These are phyloP conservation scores for Massariosphaeria phaeospora DNA, from an alignment of 495 filamentous ascomycete genomes.

Conservation along the genomic window DNA sequence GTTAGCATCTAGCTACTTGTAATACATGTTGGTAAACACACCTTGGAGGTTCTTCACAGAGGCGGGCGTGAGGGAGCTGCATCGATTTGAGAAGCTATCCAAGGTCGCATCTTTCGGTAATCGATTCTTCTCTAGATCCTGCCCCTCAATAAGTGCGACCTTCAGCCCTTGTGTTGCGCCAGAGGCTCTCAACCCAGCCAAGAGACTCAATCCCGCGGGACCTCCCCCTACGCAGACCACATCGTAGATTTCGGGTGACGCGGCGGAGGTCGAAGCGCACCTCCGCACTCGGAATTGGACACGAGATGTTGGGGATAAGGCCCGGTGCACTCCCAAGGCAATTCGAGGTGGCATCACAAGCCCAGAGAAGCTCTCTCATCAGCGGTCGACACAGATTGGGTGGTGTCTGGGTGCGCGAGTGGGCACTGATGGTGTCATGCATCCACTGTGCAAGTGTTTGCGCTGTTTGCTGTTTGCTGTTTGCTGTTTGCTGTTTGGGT, in stretches of 20 bases:
- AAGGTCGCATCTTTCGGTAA: conserved; percentile 57
- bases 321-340: conserved; percentile 4
- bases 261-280: conserved; percentile 20
- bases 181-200: conserved; percentile 77
- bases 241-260: conserved; percentile 68
- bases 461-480: too few species aligned
- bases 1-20: conserved; percentile 42
- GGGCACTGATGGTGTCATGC: conserved; percentile 14
- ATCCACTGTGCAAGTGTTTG: too few species aligned
- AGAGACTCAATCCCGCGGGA: conserved; percentile 85
- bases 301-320: not conserved
- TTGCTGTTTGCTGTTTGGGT: too few species aligned
- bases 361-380: conserved; percentile 8
- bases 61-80: conserved; percentile 85
- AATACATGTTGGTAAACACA: not conserved
- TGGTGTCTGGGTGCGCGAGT: not conserved
- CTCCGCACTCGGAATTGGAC: not conserved
- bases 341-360: conserved; percentile 32
- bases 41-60: conserved; percentile 52
- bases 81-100: conserved; percentile 80
- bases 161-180: conserved; percentile 69
- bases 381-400: not conserved
- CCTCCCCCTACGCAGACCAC: conserved; percentile 94
- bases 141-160: conserved; percentile 84
- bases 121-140: conserved; percentile 65